Evolutionary conservation across 2,329 filamentous ascomycete species (phyloP).

Genomic region (Gnomoniopsis sp.): DNA sequence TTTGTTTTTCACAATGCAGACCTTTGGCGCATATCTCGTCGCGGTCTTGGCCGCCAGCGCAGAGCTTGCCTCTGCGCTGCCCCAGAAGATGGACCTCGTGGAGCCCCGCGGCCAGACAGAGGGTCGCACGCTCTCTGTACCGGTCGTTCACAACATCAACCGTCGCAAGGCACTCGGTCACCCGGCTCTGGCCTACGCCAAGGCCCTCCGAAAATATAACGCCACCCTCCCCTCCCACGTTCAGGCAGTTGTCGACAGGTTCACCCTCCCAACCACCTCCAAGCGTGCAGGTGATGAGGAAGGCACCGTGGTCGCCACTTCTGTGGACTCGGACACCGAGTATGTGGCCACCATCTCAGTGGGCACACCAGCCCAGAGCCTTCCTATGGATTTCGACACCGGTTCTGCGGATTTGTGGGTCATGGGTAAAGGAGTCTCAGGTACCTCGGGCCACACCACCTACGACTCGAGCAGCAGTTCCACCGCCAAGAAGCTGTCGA

Average conservation of each 20-base stretch:
- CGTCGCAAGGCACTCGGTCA: slow-evolving; percentile 13
- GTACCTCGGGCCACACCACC: slow-evolving; percentile 21
- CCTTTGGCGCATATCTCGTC: slow-evolving; percentile 17
- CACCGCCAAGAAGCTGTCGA: slow-evolving; percentile 21
- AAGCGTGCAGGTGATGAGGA: slow-evolving; percentile 8
- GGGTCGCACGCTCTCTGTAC: slow-evolving; percentile 12
- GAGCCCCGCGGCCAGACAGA: background rate
- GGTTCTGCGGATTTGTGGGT: slow-evolving; percentile 40
- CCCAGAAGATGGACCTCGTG: slow-evolving; percentile 15
- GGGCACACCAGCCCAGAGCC: slow-evolving; percentile 30
- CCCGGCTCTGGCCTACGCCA: slow-evolving; percentile 20
- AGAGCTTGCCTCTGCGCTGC: slow-evolving; percentile 19
- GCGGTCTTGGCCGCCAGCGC: slow-evolving; percentile 18
- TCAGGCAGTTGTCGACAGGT: slow-evolving; percentile 14
- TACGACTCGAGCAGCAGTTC: slow-evolving; percentile 25
- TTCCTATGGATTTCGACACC: slow-evolving; percentile 43
- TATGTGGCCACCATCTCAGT: slow-evolving; percentile 14
- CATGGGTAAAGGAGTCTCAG: slow-evolving; percentile 22
- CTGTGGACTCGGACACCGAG: slow-evolving; percentile 10
- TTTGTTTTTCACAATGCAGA: slow-evolving; percentile 12
- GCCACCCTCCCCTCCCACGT: slow-evolving; percentile 15
- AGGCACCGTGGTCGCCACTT: slow-evolving; percentile 7
- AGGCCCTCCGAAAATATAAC: slow-evolving; percentile 20
- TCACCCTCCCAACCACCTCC: slow-evolving; percentile 4
- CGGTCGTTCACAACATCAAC: slow-evolving; percentile 15